phyloP scores from a whole-genome alignment of 495 filamentous ascomycete genomes.

The Penicillium odoratum region DNA sequence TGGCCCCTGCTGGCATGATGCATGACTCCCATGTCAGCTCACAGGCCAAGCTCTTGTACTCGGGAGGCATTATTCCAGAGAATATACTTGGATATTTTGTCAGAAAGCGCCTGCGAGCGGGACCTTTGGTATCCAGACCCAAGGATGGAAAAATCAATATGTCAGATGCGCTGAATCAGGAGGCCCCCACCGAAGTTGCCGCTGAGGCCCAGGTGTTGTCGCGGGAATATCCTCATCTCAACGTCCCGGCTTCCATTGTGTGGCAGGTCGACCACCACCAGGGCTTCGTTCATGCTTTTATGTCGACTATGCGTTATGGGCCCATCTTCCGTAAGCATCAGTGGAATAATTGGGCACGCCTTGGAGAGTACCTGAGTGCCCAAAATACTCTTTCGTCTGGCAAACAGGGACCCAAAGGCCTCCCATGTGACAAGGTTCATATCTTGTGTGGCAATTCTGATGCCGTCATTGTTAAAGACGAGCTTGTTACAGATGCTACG shows the following conservation, averaged over 20 bases:
- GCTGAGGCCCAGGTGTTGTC: conserved; percentile 45
- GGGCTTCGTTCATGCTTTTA: conserved; percentile 58
- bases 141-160: conserved; percentile 30
- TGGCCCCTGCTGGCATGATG: conserved; percentile 75
- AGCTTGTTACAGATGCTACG: conserved; percentile 56
- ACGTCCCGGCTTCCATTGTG: conserved; percentile 43
- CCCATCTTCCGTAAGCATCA: conserved; percentile 52
- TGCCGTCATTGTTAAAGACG: conserved; percentile 52
- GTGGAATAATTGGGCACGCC: conserved; percentile 53
- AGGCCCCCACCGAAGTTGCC: conserved; percentile 36
- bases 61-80: conserved; percentile 58
- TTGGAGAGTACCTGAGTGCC: conserved; percentile 51
- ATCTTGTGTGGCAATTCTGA: conserved; percentile 57
- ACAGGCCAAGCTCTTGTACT: conserved; percentile 61
- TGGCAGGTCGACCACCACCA: conserved; percentile 59
- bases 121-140: conserved; percentile 35
- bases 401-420: conserved; percentile 23
- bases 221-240: conserved; percentile 44
- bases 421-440: conserved; percentile 51
- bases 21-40: conserved; percentile 62
- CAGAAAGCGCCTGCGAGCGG: conserved; percentile 51
- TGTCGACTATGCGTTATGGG: conserved; percentile 57
- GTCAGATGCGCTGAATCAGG: conserved; percentile 38
- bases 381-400: conserved; percentile 31
- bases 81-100: conserved; percentile 55